Evolutionary conservation across 2,329 filamentous ascomycete species (phyloP).

Genomic region (Ambrosiella cleistominuta): DNA sequence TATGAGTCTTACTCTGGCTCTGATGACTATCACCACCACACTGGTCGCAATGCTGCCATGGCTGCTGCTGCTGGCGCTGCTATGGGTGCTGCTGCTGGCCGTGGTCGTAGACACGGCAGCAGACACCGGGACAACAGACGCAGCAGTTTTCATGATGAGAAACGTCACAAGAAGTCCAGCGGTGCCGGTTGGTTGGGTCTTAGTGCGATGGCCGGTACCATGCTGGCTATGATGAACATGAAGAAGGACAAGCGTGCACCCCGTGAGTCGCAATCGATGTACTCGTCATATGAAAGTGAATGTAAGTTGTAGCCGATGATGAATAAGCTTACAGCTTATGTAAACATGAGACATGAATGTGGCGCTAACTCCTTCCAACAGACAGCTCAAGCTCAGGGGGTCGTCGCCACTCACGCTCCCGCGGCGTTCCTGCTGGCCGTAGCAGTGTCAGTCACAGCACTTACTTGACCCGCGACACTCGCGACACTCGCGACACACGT

Average conservation of each 20-base stretch:
- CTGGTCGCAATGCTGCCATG: slow-evolving; percentile 16
- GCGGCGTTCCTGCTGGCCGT: slow-evolving; percentile 1
- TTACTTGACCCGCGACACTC: slow-evolving; percentile 6
- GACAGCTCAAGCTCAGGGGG: slow-evolving; percentile 31
- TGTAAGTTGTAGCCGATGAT: slow-evolving; percentile 4
- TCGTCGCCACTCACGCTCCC: slow-evolving; percentile 18
- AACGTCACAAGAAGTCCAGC: slow-evolving; percentile 29
- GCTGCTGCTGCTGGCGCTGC: slow-evolving; percentile 7
- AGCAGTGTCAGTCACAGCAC: slow-evolving; percentile 6
- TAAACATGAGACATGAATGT: not conserved
- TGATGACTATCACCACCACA: slow-evolving; percentile 14
- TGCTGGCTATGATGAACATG: slow-evolving; percentile 37
- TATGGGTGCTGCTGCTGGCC: slow-evolving; percentile 1
- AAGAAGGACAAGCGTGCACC: slow-evolving; percentile 30
- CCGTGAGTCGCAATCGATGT: slow-evolving; percentile 4
- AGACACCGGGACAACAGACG: slow-evolving; percentile 4
- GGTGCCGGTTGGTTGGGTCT: slow-evolving; percentile 36
- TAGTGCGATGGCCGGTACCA: slow-evolving; percentile 31
- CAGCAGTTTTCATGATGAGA: slow-evolving; percentile 24
- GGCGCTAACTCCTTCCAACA: slow-evolving; percentile 15
- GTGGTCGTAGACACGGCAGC: not conserved
- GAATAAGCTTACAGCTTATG: not conserved
- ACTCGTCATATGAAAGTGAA: slow-evolving; percentile 8
- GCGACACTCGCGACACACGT: slow-evolving; percentile 15
- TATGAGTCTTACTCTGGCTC: slow-evolving; percentile 36